Base-by-base conservation (phyloP, 768 basidiomycete genomes). In the Cystobasidium ongulense region DNA sequence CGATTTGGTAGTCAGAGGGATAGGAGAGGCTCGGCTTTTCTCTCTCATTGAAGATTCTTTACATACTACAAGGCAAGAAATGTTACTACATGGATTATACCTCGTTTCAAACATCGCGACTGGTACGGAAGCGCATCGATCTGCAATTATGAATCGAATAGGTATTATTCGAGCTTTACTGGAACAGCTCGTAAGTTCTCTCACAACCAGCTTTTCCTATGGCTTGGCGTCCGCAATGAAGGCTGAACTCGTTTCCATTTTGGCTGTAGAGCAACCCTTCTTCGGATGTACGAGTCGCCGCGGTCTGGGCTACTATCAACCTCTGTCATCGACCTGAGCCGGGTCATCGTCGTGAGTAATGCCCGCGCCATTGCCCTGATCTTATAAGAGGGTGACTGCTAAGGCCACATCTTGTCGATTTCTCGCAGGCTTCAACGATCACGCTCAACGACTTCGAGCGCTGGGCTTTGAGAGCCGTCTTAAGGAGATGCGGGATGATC, bases 21-120 rank as follows among this genome's bases (percentile, higher is more conserved):
- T 75, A 27, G 74, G 74, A 1, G 71, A 71, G 39, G 74, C 70
- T 17, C 11, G 57, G 33, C 54, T 75, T n/a, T 62, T 72, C 43
- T 62, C 53, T 17, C 17, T 75, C 7, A 23, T 72, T 27, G 71
- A 75, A 39, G 74, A 75, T 23, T 50, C 57, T 36, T 31, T 75
- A 2, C 27, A 59, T 38, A 71, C 39, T 15, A 18, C 53, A 13
- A n/a, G 53, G 23, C 25, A 64, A 17, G 67, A 75, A 17, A 36
- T 64, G 35, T 59, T 75, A 0, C 11, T 72, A n/a, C 75, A 76
- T 53, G 78, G 73, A 1, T 64, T 79, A 4, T 76, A 76, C 43
- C 72, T 73, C 43, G n/a, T 79, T 41, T 63, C 70, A 39, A 79
- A 79, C 65, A 73, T 77, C 17, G 78, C 78, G 1, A 76, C 74